These are phyloP conservation scores for Phyllosticta citrichinensis DNA, from an alignment of 2,329 filamentous ascomycete species.

Conservation along the genomic window DNA sequence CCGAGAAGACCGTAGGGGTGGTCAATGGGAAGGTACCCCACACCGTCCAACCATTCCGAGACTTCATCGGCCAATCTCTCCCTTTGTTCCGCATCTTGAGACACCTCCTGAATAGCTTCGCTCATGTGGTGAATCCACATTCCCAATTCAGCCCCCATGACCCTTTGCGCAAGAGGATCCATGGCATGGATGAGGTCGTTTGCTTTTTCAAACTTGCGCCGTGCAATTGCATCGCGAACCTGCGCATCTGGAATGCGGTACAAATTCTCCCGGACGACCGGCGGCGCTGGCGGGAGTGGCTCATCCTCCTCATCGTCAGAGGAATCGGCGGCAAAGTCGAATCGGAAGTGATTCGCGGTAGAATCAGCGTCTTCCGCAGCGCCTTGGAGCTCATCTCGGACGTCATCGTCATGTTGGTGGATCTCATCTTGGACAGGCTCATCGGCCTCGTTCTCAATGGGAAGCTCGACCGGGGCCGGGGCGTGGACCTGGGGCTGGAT, in stretches of 20 bases:
- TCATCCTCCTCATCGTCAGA: background rate
- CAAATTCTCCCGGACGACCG: background rate
- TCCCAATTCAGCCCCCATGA: constrained; percentile 2
- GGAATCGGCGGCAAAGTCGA: background rate
- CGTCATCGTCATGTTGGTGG: background rate
- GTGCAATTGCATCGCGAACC: background rate
- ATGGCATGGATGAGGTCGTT: background rate
- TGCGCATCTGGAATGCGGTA: background rate
- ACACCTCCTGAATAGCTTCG: background rate
- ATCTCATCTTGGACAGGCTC: background rate
- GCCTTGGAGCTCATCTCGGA: background rate
- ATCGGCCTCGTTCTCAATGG: background rate
- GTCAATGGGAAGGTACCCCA: background rate
- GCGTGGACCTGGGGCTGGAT: constrained; percentile 20
- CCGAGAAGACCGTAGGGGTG: background rate
- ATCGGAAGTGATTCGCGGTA: background rate
- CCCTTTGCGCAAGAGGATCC: background rate
- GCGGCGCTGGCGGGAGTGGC: background rate
- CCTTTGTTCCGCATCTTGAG: background rate
- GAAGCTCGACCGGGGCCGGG: constrained; percentile 11
- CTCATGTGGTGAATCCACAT: constrained; percentile 5
- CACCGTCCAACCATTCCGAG: background rate
- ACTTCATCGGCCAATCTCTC: background rate
- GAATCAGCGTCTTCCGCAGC: background rate
- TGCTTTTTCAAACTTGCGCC: background rate